phyloP scores from a whole-genome alignment of 345 rosid species.

The Populus euphratica region DNA sequence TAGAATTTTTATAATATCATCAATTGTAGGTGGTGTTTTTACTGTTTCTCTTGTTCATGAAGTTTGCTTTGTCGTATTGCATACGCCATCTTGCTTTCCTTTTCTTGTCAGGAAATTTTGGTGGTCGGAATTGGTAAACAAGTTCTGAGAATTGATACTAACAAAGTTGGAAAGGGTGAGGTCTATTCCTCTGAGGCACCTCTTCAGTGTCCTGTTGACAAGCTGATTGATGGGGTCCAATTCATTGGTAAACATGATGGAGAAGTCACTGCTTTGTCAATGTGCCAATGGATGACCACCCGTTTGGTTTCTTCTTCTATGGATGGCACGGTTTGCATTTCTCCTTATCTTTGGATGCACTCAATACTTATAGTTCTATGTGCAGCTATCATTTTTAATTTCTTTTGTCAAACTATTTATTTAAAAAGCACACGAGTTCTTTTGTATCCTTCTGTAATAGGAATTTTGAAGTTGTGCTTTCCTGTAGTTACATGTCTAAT shows the following conservation, averaged over 20 bases:
- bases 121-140: constrained; percentile 70
- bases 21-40: not conserved
- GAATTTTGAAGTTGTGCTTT: not conserved
- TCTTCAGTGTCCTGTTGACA: constrained; percentile 60
- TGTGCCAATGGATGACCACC: constrained; percentile 88
- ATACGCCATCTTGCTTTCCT: not conserved
- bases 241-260: constrained; percentile 88
- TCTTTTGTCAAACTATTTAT: not conserved
- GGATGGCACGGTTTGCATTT: constrained; percentile 80
- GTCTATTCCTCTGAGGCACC: constrained; percentile 69
- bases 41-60: not conserved
- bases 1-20: not conserved
- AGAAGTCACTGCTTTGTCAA: constrained; percentile 87
- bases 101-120: constrained; percentile 63
- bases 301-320: constrained; percentile 79
- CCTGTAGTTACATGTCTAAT: not conserved
- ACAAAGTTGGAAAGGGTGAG: constrained; percentile 62
- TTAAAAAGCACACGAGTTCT: not conserved
- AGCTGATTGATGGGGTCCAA: constrained; percentile 67
- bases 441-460: not conserved
- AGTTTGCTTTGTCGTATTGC: constrained; percentile 1
- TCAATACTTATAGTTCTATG: not conserved
- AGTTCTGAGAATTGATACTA: constrained; percentile 68
- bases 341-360: not conserved
- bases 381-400: not conserved